Percentiles rank a stretch among this genome's conserved stretches.
Evolutionary conservation across 2,329 filamentous ascomycete species (phyloP).

Genomic region (Scedosporium apiospermum): DNA sequence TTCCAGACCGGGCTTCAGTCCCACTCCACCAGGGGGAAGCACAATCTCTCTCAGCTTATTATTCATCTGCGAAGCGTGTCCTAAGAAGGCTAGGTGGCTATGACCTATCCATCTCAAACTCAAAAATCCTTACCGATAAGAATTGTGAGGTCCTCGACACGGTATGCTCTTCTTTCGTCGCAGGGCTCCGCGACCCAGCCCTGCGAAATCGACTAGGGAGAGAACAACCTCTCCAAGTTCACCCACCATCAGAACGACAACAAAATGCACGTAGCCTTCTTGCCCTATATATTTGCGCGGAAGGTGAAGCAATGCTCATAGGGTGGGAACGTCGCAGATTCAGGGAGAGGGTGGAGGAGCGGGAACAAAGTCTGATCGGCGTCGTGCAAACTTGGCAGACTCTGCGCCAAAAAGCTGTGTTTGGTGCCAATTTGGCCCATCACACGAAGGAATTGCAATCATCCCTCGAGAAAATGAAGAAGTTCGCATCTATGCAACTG

Average conservation of each 20-base stretch:
- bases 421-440: conserved; percentile 34
- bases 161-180: conserved; percentile 43
- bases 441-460: conserved; percentile 45
- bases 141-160: conserved; percentile 41
- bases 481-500: conserved; percentile 42
- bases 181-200: conserved; percentile 37
- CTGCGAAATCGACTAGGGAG: conserved; percentile 34
- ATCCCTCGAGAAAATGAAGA: conserved; percentile 38
- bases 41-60: conserved; percentile 36
- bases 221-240: conserved; percentile 37
- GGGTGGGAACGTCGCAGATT: conserved; percentile 27
- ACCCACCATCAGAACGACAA: conserved; percentile 12
- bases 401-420: conserved; percentile 28
- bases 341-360: conserved; percentile 23
- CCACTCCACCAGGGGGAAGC: conserved; percentile 27
- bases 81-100: conserved; percentile 38
- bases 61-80: conserved; percentile 36
- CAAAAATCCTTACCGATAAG: conserved; percentile 27
- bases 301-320: conserved; percentile 45
- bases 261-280: conserved; percentile 36
- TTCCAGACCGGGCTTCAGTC: neutral
- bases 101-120: conserved; percentile 40
- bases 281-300: conserved; percentile 41
- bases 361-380: conserved; percentile 25
- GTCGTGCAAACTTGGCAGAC: conserved; percentile 35